These are phyloP conservation scores for Rubroshorea leprosula DNA, from an alignment of 345 rosid species.

Conservation along the genomic window DNA sequence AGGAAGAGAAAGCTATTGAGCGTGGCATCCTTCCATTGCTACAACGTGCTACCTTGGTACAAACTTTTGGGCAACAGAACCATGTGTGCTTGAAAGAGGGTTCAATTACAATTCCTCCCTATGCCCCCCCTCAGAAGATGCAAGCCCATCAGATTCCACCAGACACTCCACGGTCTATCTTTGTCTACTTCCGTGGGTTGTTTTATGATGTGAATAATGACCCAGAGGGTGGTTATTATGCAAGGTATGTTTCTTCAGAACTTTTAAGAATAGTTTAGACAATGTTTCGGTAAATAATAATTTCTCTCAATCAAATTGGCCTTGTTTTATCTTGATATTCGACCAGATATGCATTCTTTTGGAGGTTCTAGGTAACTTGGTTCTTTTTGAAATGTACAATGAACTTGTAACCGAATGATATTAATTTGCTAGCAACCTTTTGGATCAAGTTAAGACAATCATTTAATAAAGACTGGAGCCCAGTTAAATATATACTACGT, in stretches of 20 bases:
- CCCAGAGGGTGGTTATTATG: slow-evolving; percentile 96
- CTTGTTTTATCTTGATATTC: neutral
- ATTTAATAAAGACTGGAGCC: neutral
- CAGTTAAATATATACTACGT: no score
- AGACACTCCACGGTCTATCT: slow-evolving; percentile 81
- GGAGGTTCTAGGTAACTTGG: no score
- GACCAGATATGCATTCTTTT: no score
- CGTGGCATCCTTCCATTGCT: slow-evolving; percentile 84
- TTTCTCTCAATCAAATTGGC: neutral
- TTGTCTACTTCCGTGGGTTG: slow-evolving; percentile 92
- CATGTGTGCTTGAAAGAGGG: slow-evolving; percentile 91
- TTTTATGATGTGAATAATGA: slow-evolving; percentile 92
- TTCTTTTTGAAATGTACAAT: no score
- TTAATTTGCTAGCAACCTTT: neutral
- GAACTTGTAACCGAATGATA: neutral
- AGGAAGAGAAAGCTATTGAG: slow-evolving; percentile 94
- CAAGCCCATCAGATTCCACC: slow-evolving; percentile 70
- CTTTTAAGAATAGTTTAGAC: neutral
- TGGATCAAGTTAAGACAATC: neutral
- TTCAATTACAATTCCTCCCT: slow-evolving; percentile 92
- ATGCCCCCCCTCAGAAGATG: slow-evolving; percentile 96
- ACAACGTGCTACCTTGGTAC: slow-evolving; percentile 80
- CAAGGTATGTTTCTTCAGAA: slow-evolving; percentile 48
- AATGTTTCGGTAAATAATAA: neutral
- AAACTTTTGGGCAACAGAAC: slow-evolving; percentile 91